phyloP scores from a whole-genome alignment of 164 flowering plant genomes.

The Vitis riparia region DNA sequence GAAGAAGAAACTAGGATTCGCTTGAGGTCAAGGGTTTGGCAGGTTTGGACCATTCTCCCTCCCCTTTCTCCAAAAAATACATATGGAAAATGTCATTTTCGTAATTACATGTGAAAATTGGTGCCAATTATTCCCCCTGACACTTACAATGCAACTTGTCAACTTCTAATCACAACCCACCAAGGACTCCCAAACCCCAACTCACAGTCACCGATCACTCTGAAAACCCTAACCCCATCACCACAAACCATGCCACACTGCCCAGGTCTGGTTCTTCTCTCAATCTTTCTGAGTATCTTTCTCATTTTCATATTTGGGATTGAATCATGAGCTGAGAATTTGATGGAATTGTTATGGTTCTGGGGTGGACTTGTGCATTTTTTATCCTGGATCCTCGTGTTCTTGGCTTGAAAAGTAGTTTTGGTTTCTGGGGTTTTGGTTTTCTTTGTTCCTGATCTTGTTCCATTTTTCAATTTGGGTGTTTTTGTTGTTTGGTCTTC shows the following conservation, averaged over 20 bases:
- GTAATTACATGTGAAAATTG: not conserved
- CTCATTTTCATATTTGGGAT: too few species aligned
- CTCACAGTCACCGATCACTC: not conserved
- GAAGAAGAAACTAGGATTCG: too few species aligned
- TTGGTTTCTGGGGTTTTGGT: not conserved
- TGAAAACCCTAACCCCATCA: not conserved
- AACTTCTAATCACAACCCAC: not conserved
- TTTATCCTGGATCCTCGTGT: not conserved
- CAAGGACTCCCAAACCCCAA: not conserved
- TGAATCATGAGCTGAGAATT: too few species aligned
- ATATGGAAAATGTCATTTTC: not conserved
- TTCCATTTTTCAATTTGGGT: not conserved
- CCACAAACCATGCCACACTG: not conserved
- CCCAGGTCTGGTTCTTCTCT: conserved; percentile 1
- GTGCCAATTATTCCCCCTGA: not conserved
- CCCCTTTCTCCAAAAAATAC: too few species aligned
- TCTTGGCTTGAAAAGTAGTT: not conserved
- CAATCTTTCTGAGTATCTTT: too few species aligned
- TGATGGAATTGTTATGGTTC: too few species aligned
- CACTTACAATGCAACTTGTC: not conserved
- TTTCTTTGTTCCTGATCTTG: not conserved
- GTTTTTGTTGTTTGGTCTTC: not conserved
- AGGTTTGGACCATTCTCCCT: too few species aligned
- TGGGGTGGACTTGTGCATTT: too few species aligned
- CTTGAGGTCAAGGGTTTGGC: too few species aligned